These are phyloP conservation scores for Margaritispora aquatica DNA, from an alignment of 495 filamentous ascomycete species.

Conservation along the genomic window DNA sequence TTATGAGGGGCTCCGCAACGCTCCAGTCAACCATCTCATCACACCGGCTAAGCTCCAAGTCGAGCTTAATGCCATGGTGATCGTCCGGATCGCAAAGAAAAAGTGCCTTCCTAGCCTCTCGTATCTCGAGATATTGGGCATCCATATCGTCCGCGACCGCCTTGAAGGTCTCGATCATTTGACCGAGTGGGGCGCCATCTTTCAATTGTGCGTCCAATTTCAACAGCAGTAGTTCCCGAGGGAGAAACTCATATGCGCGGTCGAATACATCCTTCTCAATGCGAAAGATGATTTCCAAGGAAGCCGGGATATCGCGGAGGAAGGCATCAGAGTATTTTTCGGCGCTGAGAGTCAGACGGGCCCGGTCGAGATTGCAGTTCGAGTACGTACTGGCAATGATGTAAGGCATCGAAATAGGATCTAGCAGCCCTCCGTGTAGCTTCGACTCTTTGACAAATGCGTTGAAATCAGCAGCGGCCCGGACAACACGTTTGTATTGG, in stretches of 20 bases:
- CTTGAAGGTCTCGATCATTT: neutral
- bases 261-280: neutral
- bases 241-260: neutral
- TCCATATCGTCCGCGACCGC: constrained; percentile 4
- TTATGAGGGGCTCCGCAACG: neutral
- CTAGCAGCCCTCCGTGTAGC: neutral
- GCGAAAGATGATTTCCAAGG: neutral
- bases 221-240: neutral
- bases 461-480: neutral
- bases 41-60: neutral
- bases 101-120: constrained; percentile 3
- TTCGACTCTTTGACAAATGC: constrained; percentile 1
- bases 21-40: constrained; percentile 4
- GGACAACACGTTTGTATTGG: constrained; percentile 3
- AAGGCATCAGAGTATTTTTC: neutral
- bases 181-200: neutral
- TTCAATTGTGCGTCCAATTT: neutral
- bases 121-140: constrained; percentile 2
- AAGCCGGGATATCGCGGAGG: neutral
- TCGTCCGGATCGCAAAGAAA: neutral
- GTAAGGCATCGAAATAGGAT: neutral
- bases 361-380: neutral
- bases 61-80: neutral
- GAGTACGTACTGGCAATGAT: neutral
- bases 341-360: neutral